Base-by-base conservation (phyloP, 257 asterid species). In the Solanum sejunctum region DNA sequence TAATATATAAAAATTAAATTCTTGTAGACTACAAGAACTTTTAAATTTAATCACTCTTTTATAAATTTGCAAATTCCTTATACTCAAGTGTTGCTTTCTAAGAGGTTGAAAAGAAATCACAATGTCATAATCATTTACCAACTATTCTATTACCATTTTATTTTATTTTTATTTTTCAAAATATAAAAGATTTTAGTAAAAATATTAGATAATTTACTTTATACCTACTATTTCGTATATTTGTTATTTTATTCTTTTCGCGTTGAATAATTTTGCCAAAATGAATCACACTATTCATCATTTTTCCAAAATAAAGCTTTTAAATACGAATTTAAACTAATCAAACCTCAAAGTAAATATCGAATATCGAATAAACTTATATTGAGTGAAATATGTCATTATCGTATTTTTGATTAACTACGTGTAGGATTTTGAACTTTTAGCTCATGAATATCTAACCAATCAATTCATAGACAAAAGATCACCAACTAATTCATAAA, bases 241-340 rank as follows among this genome's bases (percentile, higher is more conserved):
- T 8, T 45, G 8, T 45, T 45, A 7, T 8, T 45, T 7, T 45
- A 6, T 45, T 45, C 28, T 66, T 66, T 3, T 5, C 73, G 15
- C 45, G 2, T 69, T 17, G 8, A 61, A 61, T 21, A 21, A 10
- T 69, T 17, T 69, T 69, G 10, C 21, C 51, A 5, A 69, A 39
- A 69, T 69, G 16, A 39, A 36, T 70, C 20, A 20, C 47, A 55
- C 16, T 16, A 1, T 4, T 26, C 1, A 0, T 6, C 18, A 13
- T 26, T 64, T 26, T 28, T 0, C 1, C 0, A 12, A 28, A 26
- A 13, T 3, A 0, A 28, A 7, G 3, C 5, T 13, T 1, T 0
- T 28, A 1, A 0, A 28, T 9, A 16, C 2, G 0, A 70, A 39
- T 18, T 0, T 39, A 0, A 70, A 39, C 2, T 69, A 4, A 4